Evolutionary conservation across 306 rosid species (phyloP), one percentile per base, ranked within the genome.

Genomic region (Cicer cuneatum): DNA sequence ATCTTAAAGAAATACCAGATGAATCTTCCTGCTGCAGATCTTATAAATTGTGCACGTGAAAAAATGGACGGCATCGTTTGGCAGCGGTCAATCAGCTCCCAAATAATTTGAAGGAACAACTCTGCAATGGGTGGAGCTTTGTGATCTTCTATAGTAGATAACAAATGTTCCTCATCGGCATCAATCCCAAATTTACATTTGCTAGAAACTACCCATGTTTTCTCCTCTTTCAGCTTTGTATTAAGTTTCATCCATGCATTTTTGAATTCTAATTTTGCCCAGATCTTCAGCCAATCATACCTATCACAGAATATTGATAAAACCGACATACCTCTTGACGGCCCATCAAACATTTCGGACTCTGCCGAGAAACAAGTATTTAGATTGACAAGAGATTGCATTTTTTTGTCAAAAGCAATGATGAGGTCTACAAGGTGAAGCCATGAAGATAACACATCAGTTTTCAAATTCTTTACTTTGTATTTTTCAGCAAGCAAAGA

Each of bases 221-320:
- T 84, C 71, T 88, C 93, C 48, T 85, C 87, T 82, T 82, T 83
- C 73, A 85, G 71, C 35, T 88, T 87, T 7, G 74, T 46, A 72
- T 85, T 88, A 40, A 88, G 85, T 75, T 82, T 90, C 83, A 79
- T 78, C 83, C 90, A 85, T 1, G 89, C 90, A 84, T 84, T 89
- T 80, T 85, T 87, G 49, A 90, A 80, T 86, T 90, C 96, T 57
- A 90, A 68, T 81, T 88, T 90, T 57, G 89, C 93, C 96, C 96
- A 90, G 66, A 87, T 81, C 81, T 88, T 90, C 47, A 90, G 87
- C 93, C 92, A 90, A 62, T 87, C 92, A 11, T 76, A 80, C 81
- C 92, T 82, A 53, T 82, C 75, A 78, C 84, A 79, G 76, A 90
- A 90, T 77, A 88, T 74, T 64, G 81, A 75, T 49, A 90, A 80